Percentiles rank a stretch among this genome's conserved stretches.
These are phyloP conservation scores for Apophysomyces ossiformis DNA, from an alignment of 371 early-diverging fungal genomes.

Conservation along the genomic window DNA sequence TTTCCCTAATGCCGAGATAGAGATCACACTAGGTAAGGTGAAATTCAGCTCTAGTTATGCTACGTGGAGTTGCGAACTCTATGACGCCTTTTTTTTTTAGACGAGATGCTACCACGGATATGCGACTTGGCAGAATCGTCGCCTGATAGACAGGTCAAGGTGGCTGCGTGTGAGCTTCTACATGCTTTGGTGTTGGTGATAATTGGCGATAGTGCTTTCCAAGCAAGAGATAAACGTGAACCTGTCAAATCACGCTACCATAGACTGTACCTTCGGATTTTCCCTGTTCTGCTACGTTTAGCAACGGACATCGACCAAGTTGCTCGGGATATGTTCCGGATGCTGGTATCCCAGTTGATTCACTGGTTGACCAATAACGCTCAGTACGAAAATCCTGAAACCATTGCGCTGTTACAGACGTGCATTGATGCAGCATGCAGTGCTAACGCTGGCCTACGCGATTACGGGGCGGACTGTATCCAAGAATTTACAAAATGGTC, in stretches of 20 bases:
- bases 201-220: slow-evolving; percentile 73
- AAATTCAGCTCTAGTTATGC: not conserved
- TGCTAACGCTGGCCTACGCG: slow-evolving; percentile 64
- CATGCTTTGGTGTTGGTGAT: slow-evolving; percentile 73
- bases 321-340: slow-evolving; percentile 65
- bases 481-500: slow-evolving; percentile 79
- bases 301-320: slow-evolving; percentile 77
- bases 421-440: slow-evolving; percentile 72
- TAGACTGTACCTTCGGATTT: slow-evolving; percentile 63
- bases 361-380: slow-evolving; percentile 83
- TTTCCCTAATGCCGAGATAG: slow-evolving; percentile 66
- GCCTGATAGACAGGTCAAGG: slow-evolving; percentile 75
- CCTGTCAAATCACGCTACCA: slow-evolving; percentile 62
- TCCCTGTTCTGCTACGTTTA: slow-evolving; percentile 72
- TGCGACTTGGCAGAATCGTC: slow-evolving; percentile 77
- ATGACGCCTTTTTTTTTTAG: slow-evolving; percentile 29
- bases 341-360: slow-evolving; percentile 69
- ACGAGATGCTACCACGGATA: slow-evolving; percentile 77
- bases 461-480: slow-evolving; percentile 77
- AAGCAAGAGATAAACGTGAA: slow-evolving; percentile 42
- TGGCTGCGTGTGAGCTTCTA: slow-evolving; percentile 79
- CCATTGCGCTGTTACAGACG: slow-evolving; percentile 67
- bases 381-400: slow-evolving; percentile 77
- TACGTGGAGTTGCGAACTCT: not conserved
- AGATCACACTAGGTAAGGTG: slow-evolving; percentile 67